A percentile compares a stretch with the other conserved stretches of the same genome.
These are phyloP conservation scores for Leccinum subrobustum DNA, from an alignment of 1,284 basidiomycete species.

Conservation along the genomic window DNA sequence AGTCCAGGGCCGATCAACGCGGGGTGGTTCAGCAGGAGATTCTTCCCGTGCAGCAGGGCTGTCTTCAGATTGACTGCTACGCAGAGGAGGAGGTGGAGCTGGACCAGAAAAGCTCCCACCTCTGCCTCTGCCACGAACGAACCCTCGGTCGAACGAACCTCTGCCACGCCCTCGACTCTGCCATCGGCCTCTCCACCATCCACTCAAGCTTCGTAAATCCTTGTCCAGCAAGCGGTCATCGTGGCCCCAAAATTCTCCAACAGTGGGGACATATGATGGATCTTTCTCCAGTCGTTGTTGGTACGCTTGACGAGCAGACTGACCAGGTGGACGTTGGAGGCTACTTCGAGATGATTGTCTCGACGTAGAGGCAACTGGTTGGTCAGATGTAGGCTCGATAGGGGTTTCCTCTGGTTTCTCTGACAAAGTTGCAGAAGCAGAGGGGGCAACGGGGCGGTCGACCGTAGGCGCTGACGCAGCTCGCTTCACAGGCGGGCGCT, in stretches of 20 bases:
- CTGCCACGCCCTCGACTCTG: slow-evolving; percentile 64
- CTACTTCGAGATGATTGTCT: slow-evolving; percentile 24
- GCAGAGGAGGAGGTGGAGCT: slow-evolving; percentile 9
- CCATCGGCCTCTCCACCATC: slow-evolving; percentile 81
- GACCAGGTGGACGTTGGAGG: slow-evolving; percentile 44
- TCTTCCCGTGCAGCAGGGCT: slow-evolving; percentile 23
- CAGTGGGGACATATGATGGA: slow-evolving; percentile 82
- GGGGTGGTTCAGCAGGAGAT: slow-evolving; percentile 41
- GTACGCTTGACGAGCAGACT: slow-evolving; percentile 72
- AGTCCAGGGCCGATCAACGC: slow-evolving; percentile 69
- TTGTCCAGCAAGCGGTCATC: slow-evolving; percentile 82
- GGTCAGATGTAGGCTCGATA: slow-evolving; percentile 23
- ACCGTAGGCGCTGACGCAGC: slow-evolving; percentile 29
- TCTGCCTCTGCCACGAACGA: slow-evolving; percentile 53
- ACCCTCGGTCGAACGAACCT: slow-evolving; percentile 41
- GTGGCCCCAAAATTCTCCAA: slow-evolving; percentile 90
- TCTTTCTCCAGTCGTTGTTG: slow-evolving; percentile 75
- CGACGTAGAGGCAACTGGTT: slow-evolving; percentile 38
- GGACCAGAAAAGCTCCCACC: slow-evolving; percentile 38
- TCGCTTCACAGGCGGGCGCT: slow-evolving; percentile 33
- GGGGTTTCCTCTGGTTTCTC: slow-evolving; percentile 27
- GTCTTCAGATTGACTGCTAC: slow-evolving; percentile 23
- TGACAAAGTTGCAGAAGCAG: slow-evolving; percentile 21
- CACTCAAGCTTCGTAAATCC: slow-evolving; percentile 70
- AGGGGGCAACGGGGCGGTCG: slow-evolving; percentile 25